Base-by-base conservation (phyloP, 2,329 filamentous ascomycete species). In the Cladosporium sp. region DNA sequence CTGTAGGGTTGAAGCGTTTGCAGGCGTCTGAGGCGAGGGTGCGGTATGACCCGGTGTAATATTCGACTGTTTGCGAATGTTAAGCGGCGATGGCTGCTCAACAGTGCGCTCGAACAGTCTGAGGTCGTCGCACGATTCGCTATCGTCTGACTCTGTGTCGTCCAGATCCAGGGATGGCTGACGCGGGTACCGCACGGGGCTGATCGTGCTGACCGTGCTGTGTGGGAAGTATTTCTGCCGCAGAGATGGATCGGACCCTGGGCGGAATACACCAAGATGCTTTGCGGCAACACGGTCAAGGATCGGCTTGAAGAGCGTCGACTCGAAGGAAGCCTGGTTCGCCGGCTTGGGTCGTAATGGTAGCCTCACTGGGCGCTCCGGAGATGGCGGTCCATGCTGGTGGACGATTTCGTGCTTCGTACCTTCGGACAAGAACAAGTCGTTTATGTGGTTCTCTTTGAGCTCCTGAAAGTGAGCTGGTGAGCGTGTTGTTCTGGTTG, bases 201-300 rank as follows among this genome's bases (percentile, higher is more conserved):
- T 55, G n/a, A 6, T 18, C 8, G 35, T n/a, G 23, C 31, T 37
- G 26, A 49, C 28, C 3, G 50, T 2, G 6, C 29, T 21, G n/a
- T 63, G 61, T 23, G 61, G 50, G 28, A 63, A 63, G 49, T 63
- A 63, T 12, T 37, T 44, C 18, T 56, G 50, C 11, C 61, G 33
- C 50, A 63, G 28, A 14, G 33, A 29, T 11, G 61, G 50, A 31
- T 63, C 61, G 2, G 50, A 63, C 3, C 61, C 61, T 23, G 61
- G 50, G n/a, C 61, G 26, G 21, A 63, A 56, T 1, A 63, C 33
- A n/a, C 35, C 23, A 35, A 63, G 26, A 2, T 56, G 33, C 23
- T 63, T 63, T 16, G 50, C 61, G 5, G 50, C 61, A 11, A 56
- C 49, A 33, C 61, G 49, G 6, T 63, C 61, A 31, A 63, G 61